Base-by-base conservation (phyloP, 495 filamentous ascomycete genomes). In the Aspergillus diversus region DNA sequence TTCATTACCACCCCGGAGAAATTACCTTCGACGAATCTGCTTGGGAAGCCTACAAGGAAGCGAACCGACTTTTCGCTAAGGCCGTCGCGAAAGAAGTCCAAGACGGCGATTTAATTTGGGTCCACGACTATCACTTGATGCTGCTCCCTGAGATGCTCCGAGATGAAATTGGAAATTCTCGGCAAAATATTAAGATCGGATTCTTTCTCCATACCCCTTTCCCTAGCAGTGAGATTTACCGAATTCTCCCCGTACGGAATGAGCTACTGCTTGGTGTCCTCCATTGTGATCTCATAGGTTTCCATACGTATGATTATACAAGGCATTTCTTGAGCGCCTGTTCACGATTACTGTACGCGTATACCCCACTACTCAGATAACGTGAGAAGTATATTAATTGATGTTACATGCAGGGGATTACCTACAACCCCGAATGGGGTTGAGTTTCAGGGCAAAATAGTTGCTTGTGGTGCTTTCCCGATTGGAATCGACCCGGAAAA, bases 181-280 rank as follows among this genome's bases (percentile, higher is more conserved):
- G 90, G 73, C 88, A 90, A 75, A 94, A 96, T 66, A 86, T 97
- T 66, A 97, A 94, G 80, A 92, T 99, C 69, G 94, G 93, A 57
- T 97, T 97, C 83, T 97, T 97, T 82, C 82, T 99, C 33, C 95
- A 99, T 68, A 99, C 94, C 0, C 93, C 95, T 2, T 99, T 99
- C 77, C 94, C 94, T n/a, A 93, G 90, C 74, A 93, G 90, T 64
- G 94, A 99, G 74, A 96, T 99, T 68, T 99, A 97, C 75, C 87
- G 94, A 42, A 97, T 97, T 63, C 78, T 99, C 6, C 94, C 94
- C 4, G 95, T 97, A 34, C 86, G 95, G 52, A 92, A 96, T 71
- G 90, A 92, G 67, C 86, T 97, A 46, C 81, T 99, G 46, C 77
- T 87, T 53, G 93, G 95, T 55, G 85, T 97, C 33, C 80, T 99